Evolutionary conservation across 2,329 filamentous ascomycete genomes (phyloP), one percentile per base, ranked within the genome.

Genomic region (Fusarium dimerum): DNA sequence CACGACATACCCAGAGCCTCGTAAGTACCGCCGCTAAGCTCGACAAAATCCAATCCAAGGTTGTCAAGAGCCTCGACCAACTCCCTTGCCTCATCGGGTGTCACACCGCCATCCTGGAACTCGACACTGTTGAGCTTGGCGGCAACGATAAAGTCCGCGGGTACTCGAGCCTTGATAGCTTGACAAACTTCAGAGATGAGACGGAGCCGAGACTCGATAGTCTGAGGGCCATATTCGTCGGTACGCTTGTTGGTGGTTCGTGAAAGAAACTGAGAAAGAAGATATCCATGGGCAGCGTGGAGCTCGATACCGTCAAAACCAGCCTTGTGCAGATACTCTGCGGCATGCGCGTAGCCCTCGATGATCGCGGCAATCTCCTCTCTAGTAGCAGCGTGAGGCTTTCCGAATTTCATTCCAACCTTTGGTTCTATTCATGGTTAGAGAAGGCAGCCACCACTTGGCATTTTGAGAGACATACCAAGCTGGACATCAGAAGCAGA

Each of bases 311-410:
- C 78, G 56, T 81, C 74, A 44, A 76, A 89, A 2, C 86, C 85
- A 0, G 83, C 84, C 64, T 82, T 82, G 52, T 87, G 77, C 5
- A 83, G 71, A 60, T 81, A 88, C 63, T 84, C 80, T 0, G 84
- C 84, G 0, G 83, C 78, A 60, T 88, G 79, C 0, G 81, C 82
- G 59, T 86, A 89, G 5, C 78, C 78, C 17, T 83, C 76, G 6
- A 86, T 75, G 18, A 89, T 64, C n/a, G 71, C 65, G n/a, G 74
- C 66, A 57, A 89, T 82, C 45, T 86, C 83, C 3, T 75, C 73
- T 26, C 78, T 70, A 1, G 77, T 79, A 10, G 81, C 81, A 2
- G 79, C 73, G 39, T 76, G 76, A 0, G 83, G 83, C 62, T 80
- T 79, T 12, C 71, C 79, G 55, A 73, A 77, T 0, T 47, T 61